Evolutionary conservation across 352 stramenopile species (phyloP).

Genomic region (Blastocystis sp.): DNA sequence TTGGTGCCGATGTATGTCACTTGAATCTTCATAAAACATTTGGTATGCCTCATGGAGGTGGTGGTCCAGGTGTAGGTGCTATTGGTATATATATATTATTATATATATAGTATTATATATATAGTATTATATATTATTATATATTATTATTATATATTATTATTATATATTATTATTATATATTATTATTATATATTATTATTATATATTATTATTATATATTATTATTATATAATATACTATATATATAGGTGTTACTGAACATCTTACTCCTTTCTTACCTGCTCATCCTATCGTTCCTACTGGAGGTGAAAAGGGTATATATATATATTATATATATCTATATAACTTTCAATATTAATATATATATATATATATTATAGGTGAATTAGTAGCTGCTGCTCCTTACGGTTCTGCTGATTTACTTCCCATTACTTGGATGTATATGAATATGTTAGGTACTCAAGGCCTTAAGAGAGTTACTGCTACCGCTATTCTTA

Average conservation of each 20-base stretch:
- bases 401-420: slow-evolving; percentile 84
- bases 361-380: slow-evolving; percentile 54
- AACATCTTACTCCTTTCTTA: slow-evolving; percentile 77
- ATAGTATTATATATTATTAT: too few species aligned
- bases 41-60: slow-evolving; percentile 90
- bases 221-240: slow-evolving; percentile 62
- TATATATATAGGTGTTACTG: too few species aligned
- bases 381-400: slow-evolving; percentile 61
- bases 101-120: too few species aligned
- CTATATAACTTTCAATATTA: neutral
- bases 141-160: too few species aligned
- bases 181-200: neutral
- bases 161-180: too few species aligned
- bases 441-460: slow-evolving; percentile 99
- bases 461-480: slow-evolving; percentile 73
- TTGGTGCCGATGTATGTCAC: slow-evolving; percentile 91
- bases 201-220: slow-evolving; percentile 42
- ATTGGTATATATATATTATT: too few species aligned
- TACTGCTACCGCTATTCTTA: slow-evolving; percentile 74
- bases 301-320: slow-evolving; percentile 55
- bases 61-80: slow-evolving; percentile 70
- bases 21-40: slow-evolving; percentile 99
- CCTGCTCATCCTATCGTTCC: slow-evolving; percentile 71
- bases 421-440: slow-evolving; percentile 96
- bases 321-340: neutral